These are phyloP conservation scores for Lactarius akahatsu DNA, from an alignment of 768 basidiomycete genomes.

Conservation along the genomic window DNA sequence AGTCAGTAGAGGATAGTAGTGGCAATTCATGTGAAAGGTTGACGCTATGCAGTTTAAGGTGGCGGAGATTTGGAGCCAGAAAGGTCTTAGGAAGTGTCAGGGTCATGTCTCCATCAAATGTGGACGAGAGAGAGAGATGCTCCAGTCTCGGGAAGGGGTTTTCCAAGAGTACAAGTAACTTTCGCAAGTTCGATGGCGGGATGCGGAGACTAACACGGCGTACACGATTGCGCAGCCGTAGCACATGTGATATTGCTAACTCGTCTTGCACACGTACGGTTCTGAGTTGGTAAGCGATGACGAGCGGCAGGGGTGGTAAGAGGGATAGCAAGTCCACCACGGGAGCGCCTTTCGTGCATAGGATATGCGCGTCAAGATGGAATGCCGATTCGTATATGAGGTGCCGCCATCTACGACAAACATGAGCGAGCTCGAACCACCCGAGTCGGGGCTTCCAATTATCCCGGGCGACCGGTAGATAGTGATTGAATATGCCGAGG, in stretches of 20 bases:
- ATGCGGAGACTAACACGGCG: background rate
- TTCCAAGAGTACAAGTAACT: background rate
- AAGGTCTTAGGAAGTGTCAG: background rate
- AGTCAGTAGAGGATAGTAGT: background rate
- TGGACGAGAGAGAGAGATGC: background rate
- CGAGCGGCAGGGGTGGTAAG: conserved; percentile 5
- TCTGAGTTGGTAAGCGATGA: background rate
- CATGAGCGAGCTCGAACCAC: too few species aligned
- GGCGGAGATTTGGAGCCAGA: conserved; percentile 1
- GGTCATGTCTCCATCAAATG: background rate
- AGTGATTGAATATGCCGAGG: too few species aligned
- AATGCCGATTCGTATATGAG: too few species aligned
- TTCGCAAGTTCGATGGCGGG: background rate
- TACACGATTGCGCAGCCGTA: background rate
- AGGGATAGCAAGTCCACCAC: background rate
- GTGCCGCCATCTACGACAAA: too few species aligned
- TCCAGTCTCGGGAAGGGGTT: background rate
- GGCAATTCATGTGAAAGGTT: background rate
- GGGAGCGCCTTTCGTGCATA: background rate
- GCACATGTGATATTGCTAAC: background rate
- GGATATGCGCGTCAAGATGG: background rate
- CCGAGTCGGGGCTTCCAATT: too few species aligned
- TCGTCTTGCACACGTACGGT: background rate
- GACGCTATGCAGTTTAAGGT: background rate
- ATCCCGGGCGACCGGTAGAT: too few species aligned